Evolutionary conservation across 192 early-diverging fungal species (phyloP), one percentile per base, ranked within the genome.

Genomic region (Mortierella alpina): DNA sequence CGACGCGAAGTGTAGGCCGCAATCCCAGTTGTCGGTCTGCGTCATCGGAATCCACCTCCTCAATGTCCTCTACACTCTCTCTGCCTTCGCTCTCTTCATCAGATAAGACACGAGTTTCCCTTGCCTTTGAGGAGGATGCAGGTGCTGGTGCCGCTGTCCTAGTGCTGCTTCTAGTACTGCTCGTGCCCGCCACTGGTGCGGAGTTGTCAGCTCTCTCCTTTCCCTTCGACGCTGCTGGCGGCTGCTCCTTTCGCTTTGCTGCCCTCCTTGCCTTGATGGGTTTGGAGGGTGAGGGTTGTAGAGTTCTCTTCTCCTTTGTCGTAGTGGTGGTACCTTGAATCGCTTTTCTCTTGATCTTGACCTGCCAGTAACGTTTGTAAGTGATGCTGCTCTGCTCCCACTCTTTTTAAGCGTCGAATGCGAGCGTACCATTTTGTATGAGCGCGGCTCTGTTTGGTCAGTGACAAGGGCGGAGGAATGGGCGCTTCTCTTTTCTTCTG

Each of bases 1-100:
- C 77, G 15, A 80, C 70, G 4, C 77, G 64, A 13, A 80, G 60
- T 1, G 66, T 80, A 5, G 69, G 77, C 45, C 61, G 40, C 56
- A 80, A 31, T 46, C 77, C 65, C 47, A 80, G 56, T 47, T 68
- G 64, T 0, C 15, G 59, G 40, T 72, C 77, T 1, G 49, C 54
- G 18, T 68, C 77, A 0, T 80, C 70, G 0, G 23, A 31, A 20
- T 80, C 70, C 15, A 39, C 46, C 41, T 79, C 69, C 5, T 42
- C 66, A n/a, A 7, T 45, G 5, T 52, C 72, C 3, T 71, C 51
- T 7, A 66, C 76, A 5, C 40, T 57, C 3, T 46, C 65, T 40
- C 53, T 63, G 9, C 49, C 53, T 0, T 49, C 41, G 54, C 53
- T 50, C 46, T 80, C 76, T 40, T 79, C 75, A 20, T 79, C 75